Evolutionary conservation across 2,329 filamentous ascomycete species (phyloP).

Genomic region (Colletotrichum cereale): DNA sequence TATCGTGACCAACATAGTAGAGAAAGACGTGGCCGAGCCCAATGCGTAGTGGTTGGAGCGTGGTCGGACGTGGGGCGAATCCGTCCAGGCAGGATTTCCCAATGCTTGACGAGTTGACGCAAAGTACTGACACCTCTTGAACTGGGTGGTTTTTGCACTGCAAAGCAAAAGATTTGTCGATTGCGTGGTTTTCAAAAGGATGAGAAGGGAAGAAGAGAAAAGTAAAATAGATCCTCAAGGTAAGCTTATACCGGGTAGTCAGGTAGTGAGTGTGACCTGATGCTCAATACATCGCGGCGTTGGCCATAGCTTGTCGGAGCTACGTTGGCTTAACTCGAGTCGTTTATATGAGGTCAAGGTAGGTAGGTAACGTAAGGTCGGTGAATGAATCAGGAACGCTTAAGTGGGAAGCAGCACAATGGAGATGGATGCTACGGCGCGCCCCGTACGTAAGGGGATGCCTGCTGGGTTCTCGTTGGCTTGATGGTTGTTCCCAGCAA

Average conservation of each 20-base stretch:
- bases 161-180: not conserved
- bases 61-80: not conserved
- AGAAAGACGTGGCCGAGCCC: not conserved
- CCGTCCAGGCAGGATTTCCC: not conserved
- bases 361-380: not conserved
- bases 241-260: not conserved
- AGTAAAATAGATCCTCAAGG: not conserved
- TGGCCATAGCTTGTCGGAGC: not conserved
- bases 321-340: not conserved
- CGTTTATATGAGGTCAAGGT: not conserved
- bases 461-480: slow-evolving; percentile 3
- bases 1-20: not conserved
- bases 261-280: not conserved
- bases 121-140: not conserved
- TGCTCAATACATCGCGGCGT: not conserved
- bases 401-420: not conserved
- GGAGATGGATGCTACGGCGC: not conserved
- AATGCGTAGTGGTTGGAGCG: not conserved
- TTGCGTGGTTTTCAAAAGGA: not conserved
- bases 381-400: not conserved
- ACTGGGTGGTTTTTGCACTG: not conserved
- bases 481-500: slow-evolving; percentile 25
- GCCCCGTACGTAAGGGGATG: slow-evolving; percentile 32
- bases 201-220: not conserved
- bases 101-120: not conserved